A percentile compares a stretch with the other conserved stretches of the same genome.
Evolutionary conservation across 164 flowering plant genomes (phyloP).

Genomic region (Magnolia changhungtana): DNA sequence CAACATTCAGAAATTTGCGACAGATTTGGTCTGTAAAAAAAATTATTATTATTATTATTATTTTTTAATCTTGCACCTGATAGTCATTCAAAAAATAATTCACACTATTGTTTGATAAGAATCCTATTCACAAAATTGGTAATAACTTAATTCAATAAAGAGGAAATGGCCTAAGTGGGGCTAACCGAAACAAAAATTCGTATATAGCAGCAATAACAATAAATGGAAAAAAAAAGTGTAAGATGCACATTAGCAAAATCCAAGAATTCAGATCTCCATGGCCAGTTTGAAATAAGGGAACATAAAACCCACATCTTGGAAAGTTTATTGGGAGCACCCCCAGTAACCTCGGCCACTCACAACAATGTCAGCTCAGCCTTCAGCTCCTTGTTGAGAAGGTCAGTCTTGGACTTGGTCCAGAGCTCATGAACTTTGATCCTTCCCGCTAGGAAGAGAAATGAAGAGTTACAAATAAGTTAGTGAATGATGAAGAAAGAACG

Average conservation of each 20-base stretch:
- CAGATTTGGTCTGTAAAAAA: too few relatives aligned
- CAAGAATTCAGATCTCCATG: not conserved
- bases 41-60: too few relatives aligned
- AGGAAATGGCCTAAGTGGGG: too few relatives aligned
- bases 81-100: too few relatives aligned
- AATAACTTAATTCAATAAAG: too few relatives aligned
- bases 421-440: conserved; percentile 78
- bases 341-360: conserved; percentile 77
- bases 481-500: not conserved
- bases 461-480: not conserved
- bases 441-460: conserved; percentile 26
- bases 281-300: not conserved
- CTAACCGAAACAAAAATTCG: too few relatives aligned
- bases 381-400: conserved; percentile 53
- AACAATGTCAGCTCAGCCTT: conserved; percentile 72
- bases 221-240: not conserved
- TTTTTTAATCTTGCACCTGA: too few relatives aligned
- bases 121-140: too few relatives aligned
- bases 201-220: not conserved
- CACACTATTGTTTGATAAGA: too few relatives aligned
- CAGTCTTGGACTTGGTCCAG: conserved; percentile 48
- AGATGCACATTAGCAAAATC: not conserved
- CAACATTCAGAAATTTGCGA: too few relatives aligned
- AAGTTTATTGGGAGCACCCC: conserved; percentile 79
- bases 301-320: conserved; percentile 51